A percentile compares a stretch with the other conserved stretches of the same genome.
These are phyloP conservation scores for Eucalyptus marginata DNA, from an alignment of 345 rosid genomes.

Conservation along the genomic window DNA sequence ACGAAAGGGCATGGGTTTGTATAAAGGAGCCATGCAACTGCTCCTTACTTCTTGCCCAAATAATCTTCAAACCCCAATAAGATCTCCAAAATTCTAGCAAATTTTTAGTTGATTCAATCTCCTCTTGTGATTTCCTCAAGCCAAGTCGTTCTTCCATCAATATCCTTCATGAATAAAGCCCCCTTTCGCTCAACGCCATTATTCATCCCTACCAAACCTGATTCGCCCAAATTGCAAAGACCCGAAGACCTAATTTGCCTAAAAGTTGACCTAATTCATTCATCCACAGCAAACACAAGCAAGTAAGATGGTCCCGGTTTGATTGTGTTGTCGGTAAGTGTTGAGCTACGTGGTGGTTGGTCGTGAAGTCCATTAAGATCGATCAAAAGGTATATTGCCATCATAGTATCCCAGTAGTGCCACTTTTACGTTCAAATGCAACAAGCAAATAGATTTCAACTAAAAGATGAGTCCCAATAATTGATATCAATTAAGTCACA, in stretches of 20 bases:
- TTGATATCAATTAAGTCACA: too few relatives aligned
- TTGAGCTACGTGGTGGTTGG: background rate
- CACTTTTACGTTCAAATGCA: too few relatives aligned
- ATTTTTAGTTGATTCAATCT: background rate
- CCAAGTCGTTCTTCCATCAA: background rate
- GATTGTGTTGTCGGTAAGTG: background rate
- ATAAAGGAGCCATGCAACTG: background rate
- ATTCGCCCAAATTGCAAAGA: background rate
- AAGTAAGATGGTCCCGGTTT: background rate
- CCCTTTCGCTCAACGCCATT: background rate
- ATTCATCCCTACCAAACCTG: fast-evolving
- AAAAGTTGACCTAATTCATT: fast-evolving
- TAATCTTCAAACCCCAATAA: background rate
- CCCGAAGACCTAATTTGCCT: fast-evolving
- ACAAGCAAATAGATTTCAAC: background rate
- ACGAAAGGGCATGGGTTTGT: background rate
- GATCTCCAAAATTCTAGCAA: background rate
- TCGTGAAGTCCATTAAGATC: background rate
- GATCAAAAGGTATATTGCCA: background rate
- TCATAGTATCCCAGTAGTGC: fast-evolving
- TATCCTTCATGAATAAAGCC: background rate
- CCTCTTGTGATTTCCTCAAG: background rate
- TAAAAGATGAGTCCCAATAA: too few relatives aligned
- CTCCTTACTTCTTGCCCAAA: background rate
- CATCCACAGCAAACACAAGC: background rate